A percentile compares a stretch with the other conserved stretches of the same genome.
phyloP scores from a whole-genome alignment of 208 protist species.

The Vickermania ingenoplastis region DNA sequence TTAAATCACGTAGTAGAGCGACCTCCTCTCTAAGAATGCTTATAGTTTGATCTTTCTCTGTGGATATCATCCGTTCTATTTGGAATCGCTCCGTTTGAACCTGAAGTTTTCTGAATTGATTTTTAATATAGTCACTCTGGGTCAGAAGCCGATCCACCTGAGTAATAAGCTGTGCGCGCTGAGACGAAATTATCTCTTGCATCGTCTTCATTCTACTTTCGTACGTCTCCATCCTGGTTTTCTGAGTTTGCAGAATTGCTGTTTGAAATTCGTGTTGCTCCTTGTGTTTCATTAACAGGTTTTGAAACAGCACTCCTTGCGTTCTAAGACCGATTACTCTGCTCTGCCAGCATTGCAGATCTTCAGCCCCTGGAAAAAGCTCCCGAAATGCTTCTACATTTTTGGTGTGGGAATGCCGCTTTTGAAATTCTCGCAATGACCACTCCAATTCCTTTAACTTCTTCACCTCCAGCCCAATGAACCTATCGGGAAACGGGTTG shows the following conservation, averaged over 20 bases:
- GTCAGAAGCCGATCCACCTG: conserved; percentile 36
- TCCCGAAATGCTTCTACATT: conserved; percentile 49
- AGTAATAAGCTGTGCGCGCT: conserved; percentile 47
- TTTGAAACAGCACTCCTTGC: conserved; percentile 73
- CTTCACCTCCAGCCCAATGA: conserved; percentile 75
- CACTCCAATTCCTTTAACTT: conserved; percentile 53
- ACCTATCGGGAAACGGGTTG: conserved; percentile 18
- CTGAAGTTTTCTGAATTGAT: conserved; percentile 30
- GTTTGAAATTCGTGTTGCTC: conserved; percentile 82
- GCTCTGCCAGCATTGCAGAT: conserved; percentile 63
- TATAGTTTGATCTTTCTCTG: conserved; percentile 64
- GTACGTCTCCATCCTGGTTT: conserved; percentile 66
- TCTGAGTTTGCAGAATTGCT: conserved; percentile 69
- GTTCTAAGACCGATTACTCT: conserved; percentile 60
- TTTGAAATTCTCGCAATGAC: conserved; percentile 49
- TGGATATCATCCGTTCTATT: conserved; percentile 55
- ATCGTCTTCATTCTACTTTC: conserved; percentile 75
- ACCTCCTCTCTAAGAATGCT: conserved; percentile 58
- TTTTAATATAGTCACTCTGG: conserved; percentile 35
- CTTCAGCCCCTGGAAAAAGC: conserved; percentile 72
- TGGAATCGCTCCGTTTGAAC: conserved; percentile 57
- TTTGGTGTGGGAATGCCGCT: conserved; percentile 47
- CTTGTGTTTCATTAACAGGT: conserved; percentile 71
- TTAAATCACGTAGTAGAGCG: conserved; percentile 41
- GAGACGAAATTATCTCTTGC: conserved; percentile 78